These are phyloP conservation scores for Colletotrichum eleusines DNA, from an alignment of 2,329 filamentous ascomycete genomes.

Conservation along the genomic window DNA sequence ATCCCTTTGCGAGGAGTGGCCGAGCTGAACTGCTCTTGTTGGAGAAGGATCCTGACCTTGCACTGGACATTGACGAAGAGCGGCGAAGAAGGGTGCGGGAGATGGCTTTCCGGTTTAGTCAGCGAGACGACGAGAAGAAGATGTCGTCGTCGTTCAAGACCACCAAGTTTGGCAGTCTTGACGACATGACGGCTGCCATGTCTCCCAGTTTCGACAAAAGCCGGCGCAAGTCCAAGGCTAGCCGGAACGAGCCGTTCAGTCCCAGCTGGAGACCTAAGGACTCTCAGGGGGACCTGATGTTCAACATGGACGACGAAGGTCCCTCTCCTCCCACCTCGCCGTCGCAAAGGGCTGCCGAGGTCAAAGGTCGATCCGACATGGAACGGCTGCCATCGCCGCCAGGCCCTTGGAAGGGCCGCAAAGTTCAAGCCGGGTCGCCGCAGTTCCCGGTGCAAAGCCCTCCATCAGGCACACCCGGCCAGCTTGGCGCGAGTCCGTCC, in stretches of 20 bases:
- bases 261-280: conserved; percentile 76
- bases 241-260: conserved; percentile 69
- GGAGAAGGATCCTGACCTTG: conserved; percentile 73
- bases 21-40: conserved; percentile 75
- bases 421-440: conserved; percentile 44
- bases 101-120: conserved; percentile 75
- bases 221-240: conserved; percentile 60
- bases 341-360: conserved; percentile 19
- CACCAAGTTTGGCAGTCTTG: conserved; percentile 71
- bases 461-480: not conserved
- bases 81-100: conserved; percentile 78
- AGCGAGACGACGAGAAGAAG: conserved; percentile 74
- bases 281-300: conserved; percentile 84
- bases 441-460: conserved; percentile 25
- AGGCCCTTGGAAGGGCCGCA: conserved; percentile 55
- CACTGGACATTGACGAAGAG: conserved; percentile 76
- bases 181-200: conserved; percentile 64
- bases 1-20: conserved; percentile 82
- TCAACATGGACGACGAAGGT: conserved; percentile 90
- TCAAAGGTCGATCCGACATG: conserved; percentile 13
- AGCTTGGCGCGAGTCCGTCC: conserved; percentile 11
- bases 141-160: conserved; percentile 70
- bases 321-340: conserved; percentile 45
- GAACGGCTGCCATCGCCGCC: conserved; percentile 46
- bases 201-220: conserved; percentile 58